Percentiles rank a stretch among this genome's conserved stretches.
Conservation (phyloP, 1,284 basidiomycete genomes). For the Flammula alnicola region DNA sequence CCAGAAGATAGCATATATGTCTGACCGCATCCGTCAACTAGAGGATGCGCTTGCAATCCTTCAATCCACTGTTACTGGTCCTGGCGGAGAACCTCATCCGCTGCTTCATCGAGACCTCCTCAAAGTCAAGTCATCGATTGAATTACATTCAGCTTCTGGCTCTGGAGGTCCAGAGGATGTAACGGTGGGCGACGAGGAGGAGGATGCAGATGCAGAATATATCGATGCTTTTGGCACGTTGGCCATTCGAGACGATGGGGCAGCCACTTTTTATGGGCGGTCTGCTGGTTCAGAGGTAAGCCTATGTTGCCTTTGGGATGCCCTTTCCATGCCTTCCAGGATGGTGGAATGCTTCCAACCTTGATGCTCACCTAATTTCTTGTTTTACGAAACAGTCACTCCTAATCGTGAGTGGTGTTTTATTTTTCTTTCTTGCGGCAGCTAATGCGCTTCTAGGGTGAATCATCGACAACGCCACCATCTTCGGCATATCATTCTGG, state of each 20-base stretch:
- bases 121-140: slow-evolving; percentile 71
- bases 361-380: slow-evolving; percentile 11
- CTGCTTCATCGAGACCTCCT: slow-evolving; percentile 65
- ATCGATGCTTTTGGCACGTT: slow-evolving; percentile 68
- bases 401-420: slow-evolving; percentile 48
- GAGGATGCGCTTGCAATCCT: slow-evolving; percentile 72
- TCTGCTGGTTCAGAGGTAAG: slow-evolving; percentile 67
- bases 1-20: slow-evolving; percentile 73
- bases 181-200: slow-evolving; percentile 39
- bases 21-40: slow-evolving; percentile 75
- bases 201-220: slow-evolving; percentile 46
- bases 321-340: background rate
- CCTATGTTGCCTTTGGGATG: slow-evolving; percentile 15
- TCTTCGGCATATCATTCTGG: slow-evolving; percentile 11
- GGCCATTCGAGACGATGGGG: slow-evolving; percentile 65
- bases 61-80: slow-evolving; percentile 47
- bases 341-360: background rate
- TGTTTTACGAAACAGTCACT: slow-evolving; percentile 45
- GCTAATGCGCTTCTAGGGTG: slow-evolving; percentile 33
- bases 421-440: slow-evolving; percentile 6
- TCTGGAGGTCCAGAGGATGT: slow-evolving; percentile 44
- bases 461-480: slow-evolving; percentile 28
- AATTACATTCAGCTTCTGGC: slow-evolving; percentile 50
- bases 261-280: slow-evolving; percentile 66
- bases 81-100: slow-evolving; percentile 58